These are phyloP conservation scores for Hypericum androsaemum DNA, from an alignment of 345 rosid genomes.

Conservation along the genomic window DNA sequence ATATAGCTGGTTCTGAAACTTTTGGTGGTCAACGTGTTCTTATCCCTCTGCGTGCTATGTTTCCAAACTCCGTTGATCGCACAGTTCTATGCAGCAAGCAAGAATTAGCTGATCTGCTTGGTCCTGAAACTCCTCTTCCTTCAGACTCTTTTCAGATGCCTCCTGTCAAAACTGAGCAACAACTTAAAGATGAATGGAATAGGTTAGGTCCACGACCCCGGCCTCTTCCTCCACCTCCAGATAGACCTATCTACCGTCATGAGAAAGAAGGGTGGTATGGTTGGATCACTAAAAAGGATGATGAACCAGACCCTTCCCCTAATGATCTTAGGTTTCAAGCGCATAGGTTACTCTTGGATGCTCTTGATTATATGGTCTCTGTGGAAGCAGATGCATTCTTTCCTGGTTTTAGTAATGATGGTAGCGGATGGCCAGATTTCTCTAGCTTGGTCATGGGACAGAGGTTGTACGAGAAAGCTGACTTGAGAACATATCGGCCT, in stretches of 20 bases:
- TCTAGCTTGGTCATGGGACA: constrained; percentile 98
- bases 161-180: constrained; percentile 48
- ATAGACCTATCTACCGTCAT: constrained; percentile 78
- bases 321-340: constrained; percentile 76
- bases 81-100: constrained; percentile 66
- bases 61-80: constrained; percentile 61
- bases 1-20: constrained; percentile 85
- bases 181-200: constrained; percentile 77
- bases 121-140: constrained; percentile 73
- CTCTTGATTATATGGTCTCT: constrained; percentile 84
- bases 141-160: constrained; percentile 32
- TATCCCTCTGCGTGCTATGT: constrained; percentile 91
- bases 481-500: constrained; percentile 77
- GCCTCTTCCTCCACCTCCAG: constrained; percentile 99
- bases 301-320: constrained; percentile 76
- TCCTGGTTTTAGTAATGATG: constrained; percentile 83
- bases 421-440: constrained; percentile 85
- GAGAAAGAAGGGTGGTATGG: constrained; percentile 99
- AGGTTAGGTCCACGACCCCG: constrained; percentile 96
- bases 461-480: constrained; percentile 77
- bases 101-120: constrained; percentile 65
- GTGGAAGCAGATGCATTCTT: constrained; percentile 88
- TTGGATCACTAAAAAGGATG: constrained; percentile 72
- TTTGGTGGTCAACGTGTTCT: constrained; percentile 92
- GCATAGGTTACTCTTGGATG: constrained; percentile 88